These are phyloP conservation scores for Boletus sp. DNA, from an alignment of 1,284 basidiomycete species.

Conservation along the genomic window DNA sequence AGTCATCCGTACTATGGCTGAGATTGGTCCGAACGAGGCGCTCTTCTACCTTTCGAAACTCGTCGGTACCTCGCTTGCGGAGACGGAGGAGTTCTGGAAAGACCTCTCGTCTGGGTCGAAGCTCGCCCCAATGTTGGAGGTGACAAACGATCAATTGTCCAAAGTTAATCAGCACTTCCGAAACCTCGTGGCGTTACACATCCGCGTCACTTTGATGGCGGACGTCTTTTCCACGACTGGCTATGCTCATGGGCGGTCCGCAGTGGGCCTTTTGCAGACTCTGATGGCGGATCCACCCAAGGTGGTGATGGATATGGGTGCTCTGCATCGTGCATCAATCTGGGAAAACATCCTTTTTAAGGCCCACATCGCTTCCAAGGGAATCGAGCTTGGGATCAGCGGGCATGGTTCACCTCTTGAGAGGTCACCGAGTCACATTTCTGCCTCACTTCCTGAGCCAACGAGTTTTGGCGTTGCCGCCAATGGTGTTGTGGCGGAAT, in stretches of 20 bases:
- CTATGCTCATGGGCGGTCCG: conserved; percentile 79
- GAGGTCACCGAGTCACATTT: conserved; percentile 43
- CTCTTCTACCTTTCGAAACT: conserved; percentile 71
- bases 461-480: conserved; percentile 32
- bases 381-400: conserved; percentile 44
- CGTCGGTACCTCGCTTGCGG: conserved; percentile 69
- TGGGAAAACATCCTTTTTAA: conserved; percentile 89
- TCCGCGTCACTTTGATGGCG: conserved; percentile 79
- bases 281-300: conserved; percentile 68
- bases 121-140: conserved; percentile 59
- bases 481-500: conserved; percentile 42
- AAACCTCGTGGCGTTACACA: conserved; percentile 74
- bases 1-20: conserved; percentile 86
- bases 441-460: conserved; percentile 40
- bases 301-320: conserved; percentile 74
- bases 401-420: conserved; percentile 44
- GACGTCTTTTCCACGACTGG: conserved; percentile 89
- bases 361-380: conserved; percentile 51
- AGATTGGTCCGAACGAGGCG: conserved; percentile 79
- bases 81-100: conserved; percentile 75
- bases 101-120: conserved; percentile 52
- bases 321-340: conserved; percentile 78
- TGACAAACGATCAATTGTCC: conserved; percentile 45
- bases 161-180: conserved; percentile 72
- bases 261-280: conserved; percentile 73